Conservation (phyloP, 768 basidiomycete genomes). For the Tephrocybe sp. region DNA sequence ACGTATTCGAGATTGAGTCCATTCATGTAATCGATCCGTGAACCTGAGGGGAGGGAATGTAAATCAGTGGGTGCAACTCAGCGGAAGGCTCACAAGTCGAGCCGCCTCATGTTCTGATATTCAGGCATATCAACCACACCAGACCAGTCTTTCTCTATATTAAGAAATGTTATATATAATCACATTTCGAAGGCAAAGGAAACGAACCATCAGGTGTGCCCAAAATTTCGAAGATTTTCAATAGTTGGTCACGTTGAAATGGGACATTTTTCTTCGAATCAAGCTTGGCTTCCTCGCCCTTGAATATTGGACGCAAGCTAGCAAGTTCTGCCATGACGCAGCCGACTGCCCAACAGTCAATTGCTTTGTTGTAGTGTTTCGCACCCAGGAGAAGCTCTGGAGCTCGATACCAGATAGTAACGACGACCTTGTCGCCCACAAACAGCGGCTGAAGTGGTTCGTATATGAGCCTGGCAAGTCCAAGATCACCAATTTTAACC, state of each 20-base stretch:
- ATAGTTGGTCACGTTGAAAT: slow-evolving; percentile 92
- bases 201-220: slow-evolving; percentile 81
- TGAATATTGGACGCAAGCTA: slow-evolving; percentile 93
- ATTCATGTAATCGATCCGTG: slow-evolving; percentile 63
- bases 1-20: slow-evolving; percentile 71
- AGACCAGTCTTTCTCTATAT: slow-evolving; percentile 82
- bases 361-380: slow-evolving; percentile 95
- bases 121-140: slow-evolving; percentile 84
- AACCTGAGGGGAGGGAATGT: slow-evolving; percentile 17
- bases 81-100: slow-evolving; percentile 58
- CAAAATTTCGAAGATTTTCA: slow-evolving; percentile 94
- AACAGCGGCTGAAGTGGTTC: slow-evolving; percentile 90
- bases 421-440: slow-evolving; percentile 96
- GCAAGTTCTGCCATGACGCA: slow-evolving; percentile 97
- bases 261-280: slow-evolving; percentile 97
- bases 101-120: slow-evolving; percentile 75
- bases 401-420: slow-evolving; percentile 99
- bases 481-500: slow-evolving; percentile 98
- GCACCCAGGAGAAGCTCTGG: slow-evolving; percentile 96
- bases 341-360: slow-evolving; percentile 97
- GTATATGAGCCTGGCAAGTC: slow-evolving; percentile 87
- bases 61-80: background rate
- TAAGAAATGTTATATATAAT: slow-evolving; percentile 1
- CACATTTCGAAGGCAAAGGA: background rate
- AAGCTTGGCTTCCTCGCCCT: slow-evolving; percentile 97